phyloP scores from a whole-genome alignment of 2,329 filamentous ascomycete genomes.

The Cyclaneusma minus region DNA sequence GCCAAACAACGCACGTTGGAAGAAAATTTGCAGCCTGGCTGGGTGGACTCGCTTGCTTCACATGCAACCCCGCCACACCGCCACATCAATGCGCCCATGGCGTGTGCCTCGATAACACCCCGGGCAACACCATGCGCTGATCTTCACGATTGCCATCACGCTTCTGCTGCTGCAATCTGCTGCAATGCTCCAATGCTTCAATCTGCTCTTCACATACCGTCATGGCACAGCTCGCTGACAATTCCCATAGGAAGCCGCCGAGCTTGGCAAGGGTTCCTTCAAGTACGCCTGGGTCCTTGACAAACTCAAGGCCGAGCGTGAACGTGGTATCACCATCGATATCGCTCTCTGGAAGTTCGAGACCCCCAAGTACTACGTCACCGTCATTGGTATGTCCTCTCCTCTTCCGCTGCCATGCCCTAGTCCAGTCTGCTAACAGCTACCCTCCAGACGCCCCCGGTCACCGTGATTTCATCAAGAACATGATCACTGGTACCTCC shows the following conservation, averaged over 20 bases:
- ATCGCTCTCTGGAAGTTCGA: constrained; percentile 99
- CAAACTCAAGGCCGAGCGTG: constrained; percentile 99
- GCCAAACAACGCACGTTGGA: too few species aligned
- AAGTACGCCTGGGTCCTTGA: constrained; percentile 99
- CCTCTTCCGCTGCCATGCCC: constrained; percentile 4
- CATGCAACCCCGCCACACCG: too few species aligned
- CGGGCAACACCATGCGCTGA: too few species aligned
- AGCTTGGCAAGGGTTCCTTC: constrained; percentile 99
- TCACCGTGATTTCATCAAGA: constrained; percentile 99
- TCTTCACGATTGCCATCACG: too few species aligned
- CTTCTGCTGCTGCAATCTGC: too few species aligned
- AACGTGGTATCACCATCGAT: constrained; percentile 99
- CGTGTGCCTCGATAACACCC: too few species aligned
- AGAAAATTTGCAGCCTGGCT: too few species aligned
- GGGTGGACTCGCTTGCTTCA: too few species aligned
- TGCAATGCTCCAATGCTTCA: too few species aligned
- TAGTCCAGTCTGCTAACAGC: not conserved
- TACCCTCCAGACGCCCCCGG: constrained; percentile 68
- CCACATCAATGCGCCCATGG: too few species aligned
- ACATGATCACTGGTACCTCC: constrained; percentile 99
- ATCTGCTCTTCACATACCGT: too few species aligned
- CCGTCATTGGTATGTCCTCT: constrained; percentile 67
- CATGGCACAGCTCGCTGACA: constrained; percentile 8
- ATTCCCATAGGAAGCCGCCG: constrained; percentile 71
- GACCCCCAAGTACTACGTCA: constrained; percentile 95